Conservation (phyloP, 768 basidiomycete genomes). For the Phylloporus sp. region DNA sequence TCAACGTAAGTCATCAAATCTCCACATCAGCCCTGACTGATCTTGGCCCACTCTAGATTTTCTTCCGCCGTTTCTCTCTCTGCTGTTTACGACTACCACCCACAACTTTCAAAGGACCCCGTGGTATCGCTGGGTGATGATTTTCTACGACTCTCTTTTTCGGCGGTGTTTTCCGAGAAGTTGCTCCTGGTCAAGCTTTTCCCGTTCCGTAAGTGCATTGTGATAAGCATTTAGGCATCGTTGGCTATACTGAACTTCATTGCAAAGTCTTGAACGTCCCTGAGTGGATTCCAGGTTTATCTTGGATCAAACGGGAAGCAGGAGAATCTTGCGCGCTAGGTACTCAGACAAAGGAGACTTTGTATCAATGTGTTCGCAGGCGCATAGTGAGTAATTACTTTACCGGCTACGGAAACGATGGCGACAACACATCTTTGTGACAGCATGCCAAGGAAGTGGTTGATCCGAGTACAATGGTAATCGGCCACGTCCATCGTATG, state of each 20-base stretch:
- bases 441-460: not conserved
- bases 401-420: not conserved
- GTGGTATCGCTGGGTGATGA: not conserved
- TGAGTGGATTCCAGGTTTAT: not conserved
- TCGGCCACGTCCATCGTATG: not conserved
- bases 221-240: not conserved
- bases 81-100: not conserved
- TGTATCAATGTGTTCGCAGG: not conserved
- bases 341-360: not conserved
- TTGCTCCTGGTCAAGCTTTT: slow-evolving; percentile 3
- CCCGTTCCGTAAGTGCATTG: slow-evolving; percentile 7
- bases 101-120: not conserved
- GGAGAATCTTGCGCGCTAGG: not conserved
- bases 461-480: not conserved
- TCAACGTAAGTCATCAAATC: not conserved
- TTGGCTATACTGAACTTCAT: not conserved
- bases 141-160: not conserved
- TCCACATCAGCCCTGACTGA: not conserved
- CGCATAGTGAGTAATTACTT: not conserved
- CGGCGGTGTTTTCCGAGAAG: not conserved
- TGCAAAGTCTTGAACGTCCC: not conserved
- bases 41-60: not conserved
- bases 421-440: not conserved
- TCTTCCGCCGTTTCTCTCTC: not conserved
- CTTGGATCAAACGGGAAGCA: not conserved